Conservation (phyloP, 441 rosid genomes). For the Bocquillonia castaneifolia region DNA sequence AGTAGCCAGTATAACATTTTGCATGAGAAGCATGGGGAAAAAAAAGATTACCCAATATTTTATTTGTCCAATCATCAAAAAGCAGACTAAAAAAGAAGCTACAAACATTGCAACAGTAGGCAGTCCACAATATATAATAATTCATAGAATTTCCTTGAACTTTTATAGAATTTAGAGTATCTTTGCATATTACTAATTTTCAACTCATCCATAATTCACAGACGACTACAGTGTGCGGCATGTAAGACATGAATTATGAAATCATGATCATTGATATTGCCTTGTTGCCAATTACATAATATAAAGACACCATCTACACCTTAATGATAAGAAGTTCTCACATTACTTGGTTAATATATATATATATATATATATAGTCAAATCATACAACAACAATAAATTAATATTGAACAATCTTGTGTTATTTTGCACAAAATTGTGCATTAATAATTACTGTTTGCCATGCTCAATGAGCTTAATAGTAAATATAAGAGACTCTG, state of each 20-base stretch:
- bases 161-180: not conserved
- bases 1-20: no score
- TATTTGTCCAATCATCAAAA: not conserved
- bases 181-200: not conserved
- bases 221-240: not conserved
- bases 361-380: no score
- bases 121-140: no score
- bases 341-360: conserved; percentile 1
- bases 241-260: not conserved
- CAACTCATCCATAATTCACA: not conserved
- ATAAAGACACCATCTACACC: not conserved
- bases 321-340: not conserved
- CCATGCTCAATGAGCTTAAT: conserved; percentile 4
- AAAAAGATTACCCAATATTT: not conserved
- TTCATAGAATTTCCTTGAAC: not conserved
- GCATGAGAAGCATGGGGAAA: not conserved
- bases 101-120: not conserved
- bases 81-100: not conserved
- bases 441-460: conserved; percentile 9
- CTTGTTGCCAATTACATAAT: not conserved
- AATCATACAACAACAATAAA: conserved; percentile 2
- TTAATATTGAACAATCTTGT: not conserved
- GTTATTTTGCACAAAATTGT: not conserved
- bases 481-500: no score
- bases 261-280: not conserved